Evolutionary conservation across 441 rosid species (phyloP).

Genomic region (Corymbia citriodora): DNA sequence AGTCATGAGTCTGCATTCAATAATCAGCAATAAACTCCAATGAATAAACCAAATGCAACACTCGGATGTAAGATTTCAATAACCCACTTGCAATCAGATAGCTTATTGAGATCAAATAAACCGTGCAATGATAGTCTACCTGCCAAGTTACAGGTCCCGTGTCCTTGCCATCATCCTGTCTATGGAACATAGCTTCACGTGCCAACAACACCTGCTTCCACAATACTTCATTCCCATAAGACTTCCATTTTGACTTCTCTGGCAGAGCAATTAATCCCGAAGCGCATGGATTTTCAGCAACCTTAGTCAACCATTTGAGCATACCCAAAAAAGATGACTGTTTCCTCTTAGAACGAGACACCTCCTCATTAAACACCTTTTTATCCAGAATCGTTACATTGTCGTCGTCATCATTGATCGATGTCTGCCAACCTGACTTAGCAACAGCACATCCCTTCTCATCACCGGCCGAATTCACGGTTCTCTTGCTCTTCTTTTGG

Average conservation of each 20-base stretch:
- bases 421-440: background rate
- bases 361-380: conserved; percentile 4
- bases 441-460: background rate
- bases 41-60: background rate
- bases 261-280: conserved; percentile 40
- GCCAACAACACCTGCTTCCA: conserved; percentile 75
- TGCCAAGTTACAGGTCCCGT: conserved; percentile 27
- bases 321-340: conserved; percentile 31
- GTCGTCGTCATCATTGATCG: conserved; percentile 1
- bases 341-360: conserved; percentile 39
- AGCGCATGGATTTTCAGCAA: conserved; percentile 64
- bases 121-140: conserved; percentile 29
- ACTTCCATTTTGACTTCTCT: conserved; percentile 62
- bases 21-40: background rate
- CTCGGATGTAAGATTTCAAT: background rate
- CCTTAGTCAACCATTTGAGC: conserved; percentile 53
- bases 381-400: conserved; percentile 6
- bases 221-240: conserved; percentile 41
- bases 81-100: background rate
- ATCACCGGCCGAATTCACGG: background rate
- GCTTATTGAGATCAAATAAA: background rate
- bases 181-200: conserved; percentile 40
- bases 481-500: background rate
- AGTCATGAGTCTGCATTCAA: background rate
- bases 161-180: conserved; percentile 24